A percentile compares a stretch with the other conserved stretches of the same genome.
These are phyloP conservation scores for Pleurozium schreberi DNA, from an alignment of 225 moss, liverwort and hornwort genomes.

Conservation along the genomic window DNA sequence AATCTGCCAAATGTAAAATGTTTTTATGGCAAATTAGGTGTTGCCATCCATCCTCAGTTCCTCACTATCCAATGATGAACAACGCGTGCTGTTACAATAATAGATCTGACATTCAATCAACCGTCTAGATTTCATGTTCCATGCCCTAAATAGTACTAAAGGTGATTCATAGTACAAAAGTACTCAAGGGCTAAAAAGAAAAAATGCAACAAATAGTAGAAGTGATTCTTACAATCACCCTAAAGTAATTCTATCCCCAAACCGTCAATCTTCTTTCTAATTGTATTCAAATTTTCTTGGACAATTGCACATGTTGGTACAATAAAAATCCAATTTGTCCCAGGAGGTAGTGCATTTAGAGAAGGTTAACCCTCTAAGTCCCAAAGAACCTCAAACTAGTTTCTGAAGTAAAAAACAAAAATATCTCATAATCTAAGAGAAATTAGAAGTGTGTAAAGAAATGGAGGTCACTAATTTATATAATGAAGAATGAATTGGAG, in stretches of 20 bases:
- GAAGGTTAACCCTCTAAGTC: not conserved
- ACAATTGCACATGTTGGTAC: not conserved
- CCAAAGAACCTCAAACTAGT: accelerated
- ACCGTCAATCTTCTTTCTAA: not conserved
- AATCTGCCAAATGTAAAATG: no score
- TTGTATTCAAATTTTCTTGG: not conserved
- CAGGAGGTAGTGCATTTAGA: accelerated
- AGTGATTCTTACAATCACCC: no score
- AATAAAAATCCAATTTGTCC: not conserved
- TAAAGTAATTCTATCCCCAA: not conserved
- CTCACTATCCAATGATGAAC: no score
- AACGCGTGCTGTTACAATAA: no score
- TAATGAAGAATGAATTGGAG: not conserved
- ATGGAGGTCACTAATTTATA: not conserved
- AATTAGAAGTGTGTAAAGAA: not conserved
- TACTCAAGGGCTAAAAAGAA: no score
- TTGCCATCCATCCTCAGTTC: no score
- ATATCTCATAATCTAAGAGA: not conserved
- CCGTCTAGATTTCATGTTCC: no score
- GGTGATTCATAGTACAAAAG: no score
- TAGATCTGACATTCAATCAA: no score
- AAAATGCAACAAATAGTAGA: no score
- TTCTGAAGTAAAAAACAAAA: not conserved
- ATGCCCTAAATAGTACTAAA: no score
- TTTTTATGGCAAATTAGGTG: no score